Evolutionary conservation across 257 asterid species (phyloP).

Genomic region (Capsicum baccatum): DNA sequence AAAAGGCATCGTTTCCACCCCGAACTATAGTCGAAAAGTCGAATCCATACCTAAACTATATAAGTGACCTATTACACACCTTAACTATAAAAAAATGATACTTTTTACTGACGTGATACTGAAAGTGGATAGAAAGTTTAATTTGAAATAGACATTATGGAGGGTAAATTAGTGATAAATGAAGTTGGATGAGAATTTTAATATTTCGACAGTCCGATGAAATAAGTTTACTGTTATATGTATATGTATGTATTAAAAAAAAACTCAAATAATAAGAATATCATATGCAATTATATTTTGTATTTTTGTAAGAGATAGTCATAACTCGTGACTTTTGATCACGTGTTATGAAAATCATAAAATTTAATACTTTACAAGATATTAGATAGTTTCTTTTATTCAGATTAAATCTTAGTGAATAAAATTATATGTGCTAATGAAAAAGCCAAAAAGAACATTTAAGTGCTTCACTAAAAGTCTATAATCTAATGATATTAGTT

Average conservation of each 20-base stretch:
- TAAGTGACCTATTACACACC: too few relatives aligned
- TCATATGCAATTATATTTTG: too few relatives aligned
- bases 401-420: not conserved
- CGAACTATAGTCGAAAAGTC: too few relatives aligned
- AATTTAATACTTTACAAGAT: not conserved
- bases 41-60: too few relatives aligned
- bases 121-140: not conserved
- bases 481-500: not conserved
- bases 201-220: not conserved
- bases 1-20: too few relatives aligned
- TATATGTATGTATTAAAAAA: too few relatives aligned
- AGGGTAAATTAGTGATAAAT: not conserved
- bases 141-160: not conserved
- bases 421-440: not conserved
- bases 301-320: too few relatives aligned
- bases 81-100: too few relatives aligned
- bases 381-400: not conserved
- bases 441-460: not conserved
- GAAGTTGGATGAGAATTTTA: not conserved
- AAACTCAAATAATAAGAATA: too few relatives aligned
- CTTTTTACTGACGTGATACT: too few relatives aligned
- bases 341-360: not conserved
- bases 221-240: too few relatives aligned
- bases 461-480: not conserved
- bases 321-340: too few relatives aligned